Percentiles rank a stretch among this genome's conserved stretches.
These are phyloP conservation scores for Zygoascus flipseniorum DNA, from an alignment of 805 yeast species.

Conservation along the genomic window DNA sequence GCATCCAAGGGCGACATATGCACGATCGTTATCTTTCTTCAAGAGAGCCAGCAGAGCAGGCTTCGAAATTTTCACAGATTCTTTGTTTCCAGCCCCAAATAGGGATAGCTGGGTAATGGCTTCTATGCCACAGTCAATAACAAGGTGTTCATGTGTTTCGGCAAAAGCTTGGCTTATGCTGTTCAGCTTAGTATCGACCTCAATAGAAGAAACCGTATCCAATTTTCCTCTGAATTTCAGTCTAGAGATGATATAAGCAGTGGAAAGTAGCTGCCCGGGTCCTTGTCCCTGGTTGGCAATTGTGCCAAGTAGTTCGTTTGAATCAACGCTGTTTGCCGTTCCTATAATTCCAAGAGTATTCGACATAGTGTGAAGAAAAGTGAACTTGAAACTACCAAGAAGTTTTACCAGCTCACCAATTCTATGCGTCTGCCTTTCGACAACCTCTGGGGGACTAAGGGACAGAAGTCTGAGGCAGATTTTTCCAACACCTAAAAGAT, in stretches of 20 bases:
- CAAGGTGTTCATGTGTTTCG: neutral
- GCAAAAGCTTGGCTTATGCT: neutral
- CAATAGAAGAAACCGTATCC: constrained; percentile 12
- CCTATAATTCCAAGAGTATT: constrained; percentile 34
- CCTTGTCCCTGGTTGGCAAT: neutral
- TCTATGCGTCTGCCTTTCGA: neutral
- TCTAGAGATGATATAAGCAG: constrained; percentile 42
- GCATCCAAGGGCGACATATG: constrained; percentile 48
- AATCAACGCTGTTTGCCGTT: constrained; percentile 4
- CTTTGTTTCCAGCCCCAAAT: constrained; percentile 27
- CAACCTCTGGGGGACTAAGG: constrained; percentile 13
- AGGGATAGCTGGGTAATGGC: constrained; percentile 32
- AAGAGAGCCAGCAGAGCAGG: constrained; percentile 14
- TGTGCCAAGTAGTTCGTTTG: constrained; percentile 6
- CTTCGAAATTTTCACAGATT: constrained; percentile 5
- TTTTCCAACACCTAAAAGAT: constrained; percentile 5
- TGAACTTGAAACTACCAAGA: constrained; percentile 5
- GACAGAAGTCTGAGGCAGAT: constrained; percentile 16
- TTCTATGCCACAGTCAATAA: constrained; percentile 16
- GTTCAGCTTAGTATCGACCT: neutral
- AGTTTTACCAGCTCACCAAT: neutral
- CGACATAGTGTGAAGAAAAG: constrained; percentile 30
- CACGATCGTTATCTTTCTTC: constrained; percentile 51
- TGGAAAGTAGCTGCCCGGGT: constrained; percentile 24
- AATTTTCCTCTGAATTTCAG: constrained; percentile 7